A percentile compares a stretch with the other conserved stretches of the same genome.
Evolutionary conservation across 164 flowering plant species (phyloP).

Genomic region (Houttuynia cordata): DNA sequence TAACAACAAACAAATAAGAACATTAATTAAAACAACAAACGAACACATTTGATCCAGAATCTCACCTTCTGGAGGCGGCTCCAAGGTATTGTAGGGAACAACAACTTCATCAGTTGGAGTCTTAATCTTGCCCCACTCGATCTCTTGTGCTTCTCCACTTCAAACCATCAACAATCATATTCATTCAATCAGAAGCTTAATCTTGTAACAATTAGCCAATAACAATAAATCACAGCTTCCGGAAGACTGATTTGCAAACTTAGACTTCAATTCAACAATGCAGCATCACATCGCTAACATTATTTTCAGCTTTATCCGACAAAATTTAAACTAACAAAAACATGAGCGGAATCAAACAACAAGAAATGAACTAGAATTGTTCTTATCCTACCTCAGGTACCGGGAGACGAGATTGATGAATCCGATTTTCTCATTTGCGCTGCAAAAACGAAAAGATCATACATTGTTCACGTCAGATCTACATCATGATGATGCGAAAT

Average conservation of each 20-base stretch:
- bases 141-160: constrained; percentile 88
- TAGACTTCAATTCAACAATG: no score
- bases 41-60: neutral
- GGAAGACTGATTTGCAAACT: no score
- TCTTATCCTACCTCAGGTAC: constrained; percentile 57
- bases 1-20: constrained; percentile 1
- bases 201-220: neutral
- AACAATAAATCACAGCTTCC: neutral
- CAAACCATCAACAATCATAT: neutral
- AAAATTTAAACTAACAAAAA: no score
- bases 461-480: neutral
- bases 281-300: no score
- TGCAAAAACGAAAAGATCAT: constrained; percentile 18
- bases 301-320: no score
- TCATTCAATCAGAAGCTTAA: neutral
- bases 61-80: constrained; percentile 65
- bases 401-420: constrained; percentile 85
- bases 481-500: neutral
- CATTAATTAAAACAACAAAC: constrained; percentile 1
- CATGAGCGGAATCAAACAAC: neutral
- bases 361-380: neutral
- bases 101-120: constrained; percentile 96
- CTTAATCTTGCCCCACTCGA: constrained; percentile 96
- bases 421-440: constrained; percentile 93
- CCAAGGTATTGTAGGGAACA: constrained; percentile 74